Conservation (phyloP, 176 grass and related monocot genomes). For the Oryza nivara region DNA sequence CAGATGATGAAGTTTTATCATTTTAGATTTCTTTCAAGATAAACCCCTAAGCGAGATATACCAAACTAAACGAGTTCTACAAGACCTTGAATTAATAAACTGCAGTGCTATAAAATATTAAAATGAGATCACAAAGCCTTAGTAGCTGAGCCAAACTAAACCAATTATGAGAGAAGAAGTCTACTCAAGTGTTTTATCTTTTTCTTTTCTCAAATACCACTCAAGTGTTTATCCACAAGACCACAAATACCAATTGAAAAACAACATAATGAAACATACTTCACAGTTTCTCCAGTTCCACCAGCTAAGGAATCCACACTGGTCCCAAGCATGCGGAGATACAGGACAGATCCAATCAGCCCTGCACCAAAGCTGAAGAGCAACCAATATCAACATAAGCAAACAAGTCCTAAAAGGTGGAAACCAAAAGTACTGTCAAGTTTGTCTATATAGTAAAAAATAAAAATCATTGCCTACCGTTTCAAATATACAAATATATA, state of each 20-base stretch:
- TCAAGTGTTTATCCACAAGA: not conserved
- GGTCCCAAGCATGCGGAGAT: constrained; percentile 93
- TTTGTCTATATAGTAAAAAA: constrained; percentile 23
- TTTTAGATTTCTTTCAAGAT: not conserved
- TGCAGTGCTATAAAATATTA: constrained; percentile 22
- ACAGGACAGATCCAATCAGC: constrained; percentile 83
- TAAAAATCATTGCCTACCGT: not conserved
- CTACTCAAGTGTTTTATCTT: not conserved
- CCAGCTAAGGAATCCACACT: constrained; percentile 90
- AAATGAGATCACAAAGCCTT: constrained; percentile 16
- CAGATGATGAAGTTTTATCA: too few species aligned
- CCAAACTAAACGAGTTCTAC: constrained; percentile 4
- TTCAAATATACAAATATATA: constrained; percentile 32
- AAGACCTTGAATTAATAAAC: constrained; percentile 11
- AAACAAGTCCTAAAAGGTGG: not conserved
- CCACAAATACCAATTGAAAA: not conserved
- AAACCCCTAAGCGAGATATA: not conserved
- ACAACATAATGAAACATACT: constrained; percentile 52
- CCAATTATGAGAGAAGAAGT: not conserved
- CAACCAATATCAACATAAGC: constrained; percentile 36
- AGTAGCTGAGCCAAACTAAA: constrained; percentile 27
- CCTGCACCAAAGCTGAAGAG: constrained; percentile 82
- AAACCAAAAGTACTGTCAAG: not conserved
- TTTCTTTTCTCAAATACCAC: too few species aligned
- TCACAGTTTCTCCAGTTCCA: constrained; percentile 73